A percentile compares a stretch with the other conserved stretches of the same genome.
These are phyloP conservation scores for Bruguiera gymnorhiza DNA, from an alignment of 345 rosid species.

Conservation along the genomic window DNA sequence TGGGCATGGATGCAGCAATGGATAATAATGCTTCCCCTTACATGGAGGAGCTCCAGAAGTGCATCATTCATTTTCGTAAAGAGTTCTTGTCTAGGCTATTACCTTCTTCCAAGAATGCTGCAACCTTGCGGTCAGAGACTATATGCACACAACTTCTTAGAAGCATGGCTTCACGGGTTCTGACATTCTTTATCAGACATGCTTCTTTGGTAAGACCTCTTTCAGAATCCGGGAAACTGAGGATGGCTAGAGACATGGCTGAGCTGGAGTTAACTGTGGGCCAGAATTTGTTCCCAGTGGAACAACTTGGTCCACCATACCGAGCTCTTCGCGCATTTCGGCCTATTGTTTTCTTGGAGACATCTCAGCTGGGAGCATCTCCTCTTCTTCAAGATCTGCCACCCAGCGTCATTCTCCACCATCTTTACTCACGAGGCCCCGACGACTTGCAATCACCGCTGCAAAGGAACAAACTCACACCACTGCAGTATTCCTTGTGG, in stretches of 20 bases:
- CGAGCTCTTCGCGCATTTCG: slow-evolving; percentile 95
- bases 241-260: slow-evolving; percentile 99
- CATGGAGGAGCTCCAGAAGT: slow-evolving; percentile 94
- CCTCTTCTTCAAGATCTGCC: slow-evolving; percentile 92
- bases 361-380: slow-evolving; percentile 71
- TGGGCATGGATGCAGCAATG: slow-evolving; percentile 71
- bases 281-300: slow-evolving; percentile 92
- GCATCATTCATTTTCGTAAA: slow-evolving; percentile 77
- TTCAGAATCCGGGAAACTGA: slow-evolving; percentile 93
- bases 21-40: slow-evolving; percentile 89
- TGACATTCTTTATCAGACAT: slow-evolving; percentile 84
- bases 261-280: slow-evolving; percentile 96
- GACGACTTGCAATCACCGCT: slow-evolving; percentile 82
- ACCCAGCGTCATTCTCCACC: slow-evolving; percentile 78
- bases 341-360: slow-evolving; percentile 89
- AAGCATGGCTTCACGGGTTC: slow-evolving; percentile 83
- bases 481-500: slow-evolving; percentile 87
- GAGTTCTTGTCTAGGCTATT: slow-evolving; percentile 83
- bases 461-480: slow-evolving; percentile 83
- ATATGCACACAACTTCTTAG: slow-evolving; percentile 91
- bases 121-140: slow-evolving; percentile 59
- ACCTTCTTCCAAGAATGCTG: slow-evolving; percentile 60
- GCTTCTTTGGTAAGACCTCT: slow-evolving; percentile 94
- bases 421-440: slow-evolving; percentile 90
- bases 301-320: slow-evolving; percentile 93